Base-by-base conservation (phyloP, 306 rosid genomes). In the Prunus fruticosa region DNA sequence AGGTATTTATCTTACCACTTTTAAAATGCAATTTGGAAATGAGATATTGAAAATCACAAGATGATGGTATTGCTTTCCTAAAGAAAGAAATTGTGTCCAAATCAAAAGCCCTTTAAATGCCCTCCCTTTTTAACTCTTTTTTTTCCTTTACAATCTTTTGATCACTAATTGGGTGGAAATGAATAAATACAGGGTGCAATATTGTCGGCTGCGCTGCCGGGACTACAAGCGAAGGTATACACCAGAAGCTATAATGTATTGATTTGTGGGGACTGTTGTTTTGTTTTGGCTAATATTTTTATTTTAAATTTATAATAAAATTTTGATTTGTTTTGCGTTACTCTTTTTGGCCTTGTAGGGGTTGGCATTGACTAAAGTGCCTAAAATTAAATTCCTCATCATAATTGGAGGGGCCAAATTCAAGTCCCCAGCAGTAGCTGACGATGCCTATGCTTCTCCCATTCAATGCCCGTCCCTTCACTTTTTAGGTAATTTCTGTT, bases 341-440 rank as follows among this genome's bases (percentile, higher is more conserved):
- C 41, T 34, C 6, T 34, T 34, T 34, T 1, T 69, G 47, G 10
- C 46, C 8, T 45, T 69, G 78, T 58, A 93, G 98, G 97, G 97
- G 0, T 69, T 86, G 81, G 93, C 96, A 19, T 57, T 95, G 4
- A 88, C 84, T 2, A 92, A 88, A 79, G 97, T 88, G 19, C 91
- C 96, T 0, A 90, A 87, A 76, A 82, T 95, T 58, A 90, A 95
- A 73, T 85, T 80, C 53, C 1, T 92, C n/a, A 76, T 95, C 51
- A 86, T 95, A n/a, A 76, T 95, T 10, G 94, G 96, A 72, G 97
- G 98, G 6, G 98, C 96, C 1, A 92, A 82, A 82, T 85, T 90
- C 28, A 78, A 22, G 82, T 71, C 89, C 8, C 76, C 87, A 4
- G 49, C 47, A 0, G 64, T 90, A 63, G 86, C 43, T 20, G 90